Conservation (phyloP, 176 grass and related monocot species). For the Cenchrus fungigraminus region DNA sequence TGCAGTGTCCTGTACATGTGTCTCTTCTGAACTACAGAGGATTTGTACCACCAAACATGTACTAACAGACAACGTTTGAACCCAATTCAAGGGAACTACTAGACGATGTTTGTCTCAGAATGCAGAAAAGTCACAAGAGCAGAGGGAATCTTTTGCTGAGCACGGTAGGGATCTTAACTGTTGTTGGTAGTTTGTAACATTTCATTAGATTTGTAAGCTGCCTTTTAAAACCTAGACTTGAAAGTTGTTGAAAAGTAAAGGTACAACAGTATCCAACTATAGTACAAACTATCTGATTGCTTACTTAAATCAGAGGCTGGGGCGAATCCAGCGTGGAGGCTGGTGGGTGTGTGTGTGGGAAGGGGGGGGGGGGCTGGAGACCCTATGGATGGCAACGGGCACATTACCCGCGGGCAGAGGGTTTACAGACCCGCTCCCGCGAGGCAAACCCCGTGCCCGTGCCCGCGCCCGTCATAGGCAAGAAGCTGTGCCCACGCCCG, state of each 20-base stretch:
- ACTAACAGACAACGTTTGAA: neutral
- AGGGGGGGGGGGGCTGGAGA: too few relatives aligned
- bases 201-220: slow-evolving; percentile 1
- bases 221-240: neutral
- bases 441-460: too few relatives aligned
- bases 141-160: neutral
- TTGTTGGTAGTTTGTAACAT: neutral
- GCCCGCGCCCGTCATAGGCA: too few relatives aligned
- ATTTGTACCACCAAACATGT: neutral
- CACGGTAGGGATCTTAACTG: neutral
- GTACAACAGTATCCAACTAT: neutral
- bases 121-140: slow-evolving; percentile 9
- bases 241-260: neutral
- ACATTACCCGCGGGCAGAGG: too few relatives aligned
- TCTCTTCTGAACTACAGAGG: neutral
- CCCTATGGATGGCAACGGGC: too few relatives aligned
- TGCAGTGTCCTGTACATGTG: too few relatives aligned
- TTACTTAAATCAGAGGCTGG: neutral
- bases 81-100: neutral
- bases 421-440: too few relatives aligned
- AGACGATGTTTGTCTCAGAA: neutral
- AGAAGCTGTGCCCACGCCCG: too few relatives aligned
- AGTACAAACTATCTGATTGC: neutral
- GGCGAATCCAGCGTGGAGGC: too few relatives aligned
- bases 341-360: too few relatives aligned